Evolutionary conservation across 768 basidiomycete species (phyloP).

Genomic region (Pisolithus microcarpus): DNA sequence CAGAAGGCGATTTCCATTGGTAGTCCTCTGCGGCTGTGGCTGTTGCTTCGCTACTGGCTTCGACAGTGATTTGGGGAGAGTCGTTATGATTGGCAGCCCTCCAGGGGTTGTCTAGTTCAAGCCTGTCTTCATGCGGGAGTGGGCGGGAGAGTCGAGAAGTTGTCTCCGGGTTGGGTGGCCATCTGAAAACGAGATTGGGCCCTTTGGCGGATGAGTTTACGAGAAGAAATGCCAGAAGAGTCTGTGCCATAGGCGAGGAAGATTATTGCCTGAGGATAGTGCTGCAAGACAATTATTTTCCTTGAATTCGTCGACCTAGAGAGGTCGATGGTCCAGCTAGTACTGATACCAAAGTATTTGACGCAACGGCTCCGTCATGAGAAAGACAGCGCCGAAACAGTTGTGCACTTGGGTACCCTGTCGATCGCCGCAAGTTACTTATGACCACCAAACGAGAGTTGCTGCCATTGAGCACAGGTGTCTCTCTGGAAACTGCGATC

Average conservation of each 20-base stretch:
- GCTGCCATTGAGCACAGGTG: conserved; percentile 29
- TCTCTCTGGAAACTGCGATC: conserved; percentile 37
- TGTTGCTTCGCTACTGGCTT: background rate
- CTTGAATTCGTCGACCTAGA: too few relatives aligned
- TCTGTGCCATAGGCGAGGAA: conserved; percentile 53
- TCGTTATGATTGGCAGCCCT: conserved; percentile 52
- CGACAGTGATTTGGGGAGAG: conserved; percentile 16
- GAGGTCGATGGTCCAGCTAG: too few relatives aligned
- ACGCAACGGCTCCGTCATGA: background rate
- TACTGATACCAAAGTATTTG: too few relatives aligned
- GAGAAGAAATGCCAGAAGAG: conserved; percentile 72
- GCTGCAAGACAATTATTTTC: too few relatives aligned
- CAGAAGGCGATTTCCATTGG: conserved; percentile 54
- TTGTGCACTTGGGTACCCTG: background rate
- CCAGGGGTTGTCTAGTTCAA: conserved; percentile 68
- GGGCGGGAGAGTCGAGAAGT: conserved; percentile 69
- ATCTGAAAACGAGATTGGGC: conserved; percentile 71
- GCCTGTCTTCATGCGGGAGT: conserved; percentile 40
- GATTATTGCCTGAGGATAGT: background rate
- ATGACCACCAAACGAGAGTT: conserved; percentile 5
- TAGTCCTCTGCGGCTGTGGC: conserved; percentile 39
- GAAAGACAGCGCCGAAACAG: background rate
- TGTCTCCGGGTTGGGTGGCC: conserved; percentile 67
- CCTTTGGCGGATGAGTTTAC: conserved; percentile 82
- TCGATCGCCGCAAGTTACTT: background rate